Evolutionary conservation across 805 yeast species (phyloP), one percentile per base, ranked within the genome.

Genomic region (Metschnikowia lunata): DNA sequence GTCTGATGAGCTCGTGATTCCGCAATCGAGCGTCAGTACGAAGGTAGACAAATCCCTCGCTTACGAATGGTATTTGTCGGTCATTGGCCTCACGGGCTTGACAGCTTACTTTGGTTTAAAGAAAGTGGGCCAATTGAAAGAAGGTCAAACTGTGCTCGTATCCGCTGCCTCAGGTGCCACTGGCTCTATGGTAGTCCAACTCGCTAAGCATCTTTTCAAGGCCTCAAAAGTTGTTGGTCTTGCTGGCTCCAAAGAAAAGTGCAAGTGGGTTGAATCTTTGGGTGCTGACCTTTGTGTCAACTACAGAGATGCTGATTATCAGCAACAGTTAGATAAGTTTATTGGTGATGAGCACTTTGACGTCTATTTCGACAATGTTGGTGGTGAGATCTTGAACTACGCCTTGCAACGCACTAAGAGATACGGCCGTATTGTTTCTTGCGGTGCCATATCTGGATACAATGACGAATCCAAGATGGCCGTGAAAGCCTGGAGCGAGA

Each of bases 151-250:
- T 8, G 67, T 78, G 50, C 61, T 80, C 28, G 66, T 83, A 37
- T 75, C 83, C n/a, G 87, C 85, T 45, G 88, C 88, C 12, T 75
- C 83, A 7, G 88, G 88, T 48, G 85, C 86, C 13, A 82, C 82
- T n/a, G 88, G 88, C 11, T 72, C 79, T 18, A 62, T 73, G 39
- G 75, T 69, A 37, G 76, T 80, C 18, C 86, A 81, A 58, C 56
- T 82, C 11, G 82, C 85, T 34, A 66, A 78, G 46, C 63, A 74
- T 30, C 59, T 76, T 9, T 68, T 75, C 57, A 75, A 75, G 31
- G 83, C 82, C 29, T 61, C 70, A 35, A 75, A 69, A 51, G 82
- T 82, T 18, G 70, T 80, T 57, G 88, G 82, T 36, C 72, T 80
- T 50, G 78, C 85, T 12, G 85, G 87, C 46, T 75, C 82, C 10